Base-by-base conservation (phyloP, 2,329 filamentous ascomycete species). In the Keithomyces neogunnii region DNA sequence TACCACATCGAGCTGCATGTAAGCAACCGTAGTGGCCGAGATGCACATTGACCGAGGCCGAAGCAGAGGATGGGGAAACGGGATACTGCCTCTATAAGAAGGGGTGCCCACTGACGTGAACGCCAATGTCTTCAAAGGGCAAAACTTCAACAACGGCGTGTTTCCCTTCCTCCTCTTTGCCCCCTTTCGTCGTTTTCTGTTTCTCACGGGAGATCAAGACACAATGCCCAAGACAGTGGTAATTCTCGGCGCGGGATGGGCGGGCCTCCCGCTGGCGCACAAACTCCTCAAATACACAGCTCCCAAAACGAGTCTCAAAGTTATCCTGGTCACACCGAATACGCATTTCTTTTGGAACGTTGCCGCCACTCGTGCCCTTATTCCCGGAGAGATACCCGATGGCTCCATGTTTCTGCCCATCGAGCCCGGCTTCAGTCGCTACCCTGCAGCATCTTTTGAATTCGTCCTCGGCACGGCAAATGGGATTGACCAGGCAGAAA, bases 341-440 rank as follows among this genome's bases (percentile, higher is more conserved):
- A 35, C 42, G 11, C 48, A 50, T 19, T 50, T 50, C 35, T 50
- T 45, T n/a, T 50, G 48, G 77, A 80, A 79, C 57, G 55, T 81
- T 5, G 77, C 77, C 1, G 73, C 77, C 2, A 73, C 77, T n/a
- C 75, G 77, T 38, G 75, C 74, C 55, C 69, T 80, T 39, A 68
- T 80, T 28, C 76, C 76, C 1, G 72, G 70, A 31, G 62, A 68
- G 35, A 63, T 78, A 50, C 65, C 68, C 13, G 73, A 78, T 53
- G 68, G 74, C 5, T 63, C 74, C 52, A 67, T 78, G 47, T 72
- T 75, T 60, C 58, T 66, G 42, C 71, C 76, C 7, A 73, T 81
- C 50, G 63, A 66, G 43, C 60, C 68, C 0, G 72, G 69, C 0
- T 72, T 81, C 49, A 62, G 67, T 13, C 68, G 70, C 38, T 79